Conservation (phyloP, 2,329 filamentous ascomycete species). For the Botrytis aclada region DNA sequence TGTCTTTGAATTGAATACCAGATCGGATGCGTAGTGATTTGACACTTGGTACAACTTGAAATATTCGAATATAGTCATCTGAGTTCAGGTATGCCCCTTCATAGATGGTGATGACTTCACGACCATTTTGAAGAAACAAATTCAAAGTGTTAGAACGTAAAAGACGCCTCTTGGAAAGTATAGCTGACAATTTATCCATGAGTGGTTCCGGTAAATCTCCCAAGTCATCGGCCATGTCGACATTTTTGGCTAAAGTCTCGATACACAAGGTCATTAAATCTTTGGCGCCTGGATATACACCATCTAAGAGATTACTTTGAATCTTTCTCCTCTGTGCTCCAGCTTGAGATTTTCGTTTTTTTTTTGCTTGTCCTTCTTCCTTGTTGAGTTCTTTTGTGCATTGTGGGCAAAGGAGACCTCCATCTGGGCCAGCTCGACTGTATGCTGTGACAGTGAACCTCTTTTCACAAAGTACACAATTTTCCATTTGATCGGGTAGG, state of each 20-base stretch:
- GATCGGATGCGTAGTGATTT: conserved; percentile 73
- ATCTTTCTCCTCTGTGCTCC: conserved; percentile 64
- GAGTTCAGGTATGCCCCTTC: conserved; percentile 63
- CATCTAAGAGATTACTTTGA: conserved; percentile 83
- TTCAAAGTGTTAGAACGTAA: conserved; percentile 53
- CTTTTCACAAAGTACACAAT: conserved; percentile 81
- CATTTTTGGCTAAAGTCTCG: conserved; percentile 60
- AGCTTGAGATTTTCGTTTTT: conserved; percentile 53
- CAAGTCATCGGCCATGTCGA: conserved; percentile 59
- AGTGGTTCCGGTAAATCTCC: conserved; percentile 55
- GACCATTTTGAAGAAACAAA: conserved; percentile 54
- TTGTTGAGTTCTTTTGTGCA: conserved; percentile 75
- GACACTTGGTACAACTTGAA: conserved; percentile 69
- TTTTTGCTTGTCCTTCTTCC: conserved; percentile 57
- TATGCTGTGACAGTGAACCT: conserved; percentile 93
- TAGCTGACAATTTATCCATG: conserved; percentile 57
- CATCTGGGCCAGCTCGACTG: conserved; percentile 75
- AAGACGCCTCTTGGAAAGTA: conserved; percentile 59
- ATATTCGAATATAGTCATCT: conserved; percentile 77
- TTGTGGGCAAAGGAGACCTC: conserved; percentile 77
- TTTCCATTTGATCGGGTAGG: conserved; percentile 72
- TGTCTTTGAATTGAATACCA: conserved; percentile 88
- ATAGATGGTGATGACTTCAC: conserved; percentile 54
- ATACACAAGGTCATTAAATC: conserved; percentile 62
- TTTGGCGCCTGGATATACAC: conserved; percentile 64